Conservation (phyloP, 305 asterid genomes). For the Rubia peregrina region DNA sequence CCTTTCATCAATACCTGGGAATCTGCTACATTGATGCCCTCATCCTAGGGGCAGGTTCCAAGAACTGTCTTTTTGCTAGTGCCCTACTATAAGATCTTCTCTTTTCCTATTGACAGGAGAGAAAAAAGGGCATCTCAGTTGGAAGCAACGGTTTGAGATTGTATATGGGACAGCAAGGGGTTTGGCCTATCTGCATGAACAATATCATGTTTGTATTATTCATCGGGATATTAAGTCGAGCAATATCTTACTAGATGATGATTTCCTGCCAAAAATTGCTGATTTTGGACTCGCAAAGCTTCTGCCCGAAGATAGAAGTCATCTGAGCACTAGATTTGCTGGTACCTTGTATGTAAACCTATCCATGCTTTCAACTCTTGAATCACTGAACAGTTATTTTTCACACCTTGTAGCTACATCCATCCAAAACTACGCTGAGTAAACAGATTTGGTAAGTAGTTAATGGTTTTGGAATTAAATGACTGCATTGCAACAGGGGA, state of each 20-base stretch:
- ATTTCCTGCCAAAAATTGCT: conserved; percentile 61
- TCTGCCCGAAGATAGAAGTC: conserved; percentile 64
- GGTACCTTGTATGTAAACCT: conserved; percentile 63
- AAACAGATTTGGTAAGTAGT: too few relatives aligned
- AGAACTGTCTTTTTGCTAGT: neutral
- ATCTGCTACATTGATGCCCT: neutral
- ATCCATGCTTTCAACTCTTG: neutral
- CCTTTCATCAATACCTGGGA: neutral
- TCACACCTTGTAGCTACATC: neutral
- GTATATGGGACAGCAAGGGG: conserved; percentile 75
- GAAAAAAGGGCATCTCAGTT: conserved; percentile 47
- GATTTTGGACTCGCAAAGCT: conserved; percentile 83
- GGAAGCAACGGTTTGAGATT: conserved; percentile 73
- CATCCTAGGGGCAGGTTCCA: neutral
- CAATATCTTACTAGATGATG: conserved; percentile 59
- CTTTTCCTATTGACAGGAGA: conserved; percentile 37
- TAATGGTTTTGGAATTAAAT: neutral
- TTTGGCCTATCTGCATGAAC: conserved; percentile 77
- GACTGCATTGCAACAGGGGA: conserved; percentile 46
- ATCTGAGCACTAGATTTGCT: conserved; percentile 82
- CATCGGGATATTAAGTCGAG: conserved; percentile 82
- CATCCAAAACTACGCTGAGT: neutral
- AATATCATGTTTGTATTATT: conserved; percentile 67
- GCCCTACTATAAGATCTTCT: neutral
- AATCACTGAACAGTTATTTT: neutral